Evolutionary conservation across 176 grass and related monocot species (phyloP).

Genomic region (Zoysia japonica): DNA sequence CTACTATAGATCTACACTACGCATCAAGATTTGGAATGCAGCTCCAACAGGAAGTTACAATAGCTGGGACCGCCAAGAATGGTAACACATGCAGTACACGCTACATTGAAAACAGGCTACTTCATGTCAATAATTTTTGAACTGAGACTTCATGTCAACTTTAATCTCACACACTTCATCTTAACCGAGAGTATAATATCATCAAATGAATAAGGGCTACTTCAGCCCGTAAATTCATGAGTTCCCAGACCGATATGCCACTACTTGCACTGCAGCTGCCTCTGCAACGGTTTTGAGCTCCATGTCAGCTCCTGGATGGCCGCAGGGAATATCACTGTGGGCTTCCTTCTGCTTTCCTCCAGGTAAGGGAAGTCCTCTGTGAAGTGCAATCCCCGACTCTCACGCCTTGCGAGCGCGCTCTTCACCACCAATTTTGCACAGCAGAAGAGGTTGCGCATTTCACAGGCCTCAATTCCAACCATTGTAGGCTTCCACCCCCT

Average conservation of each 20-base stretch:
- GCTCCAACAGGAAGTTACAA: conserved; percentile 22
- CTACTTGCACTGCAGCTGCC: conserved; percentile 66
- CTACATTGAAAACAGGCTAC: conserved; percentile 33
- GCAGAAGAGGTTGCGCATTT: conserved; percentile 94
- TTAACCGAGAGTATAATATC: not conserved
- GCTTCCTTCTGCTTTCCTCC: conserved; percentile 93
- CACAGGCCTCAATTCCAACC: conserved; percentile 79
- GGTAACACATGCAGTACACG: not conserved
- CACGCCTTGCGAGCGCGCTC: conserved; percentile 79
- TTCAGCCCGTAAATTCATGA: conserved; percentile 31
- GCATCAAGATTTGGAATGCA: conserved; percentile 6
- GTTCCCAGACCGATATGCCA: not conserved
- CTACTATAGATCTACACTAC: conserved; percentile 12
- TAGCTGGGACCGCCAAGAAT: conserved; percentile 31
- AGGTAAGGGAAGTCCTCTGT: conserved; percentile 91
- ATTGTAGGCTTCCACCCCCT: conserved; percentile 77
- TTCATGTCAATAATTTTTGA: conserved; percentile 4
- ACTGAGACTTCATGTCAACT: conserved; percentile 19
- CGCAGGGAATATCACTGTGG: conserved; percentile 83
- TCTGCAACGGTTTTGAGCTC: conserved; percentile 90
- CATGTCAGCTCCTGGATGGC: conserved; percentile 69
- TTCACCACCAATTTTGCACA: conserved; percentile 82
- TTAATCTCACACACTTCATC: conserved; percentile 5
- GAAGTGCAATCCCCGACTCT: conserved; percentile 90
- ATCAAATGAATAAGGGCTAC: not conserved